phyloP scores from a whole-genome alignment of 768 basidiomycete genomes.

The Daedaleopsis sinensis region DNA sequence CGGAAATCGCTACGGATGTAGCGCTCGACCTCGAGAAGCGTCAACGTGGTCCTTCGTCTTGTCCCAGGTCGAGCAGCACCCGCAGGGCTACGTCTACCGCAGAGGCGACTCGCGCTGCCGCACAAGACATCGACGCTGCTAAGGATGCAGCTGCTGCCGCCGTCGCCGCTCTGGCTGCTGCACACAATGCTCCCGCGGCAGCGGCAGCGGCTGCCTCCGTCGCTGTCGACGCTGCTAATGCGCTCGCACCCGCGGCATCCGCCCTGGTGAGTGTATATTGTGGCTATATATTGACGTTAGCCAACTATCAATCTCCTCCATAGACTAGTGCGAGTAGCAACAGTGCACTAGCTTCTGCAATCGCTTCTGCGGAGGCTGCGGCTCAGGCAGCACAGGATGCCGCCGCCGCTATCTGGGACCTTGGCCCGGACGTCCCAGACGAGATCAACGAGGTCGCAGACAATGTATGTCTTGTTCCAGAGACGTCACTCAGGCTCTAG shows the following conservation, averaged over 20 bases:
- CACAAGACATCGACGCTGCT: not conserved
- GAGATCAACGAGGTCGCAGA: not conserved
- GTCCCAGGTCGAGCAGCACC: not conserved
- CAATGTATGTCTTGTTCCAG: not conserved
- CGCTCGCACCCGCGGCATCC: slow-evolving; percentile 2
- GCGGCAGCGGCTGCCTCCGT: slow-evolving; percentile 1
- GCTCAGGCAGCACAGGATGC: not conserved
- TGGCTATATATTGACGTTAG: not conserved
- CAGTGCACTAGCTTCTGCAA: not conserved
- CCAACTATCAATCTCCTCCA: too few relatives aligned
- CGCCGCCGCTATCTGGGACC: not conserved
- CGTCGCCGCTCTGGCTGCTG: not conserved
- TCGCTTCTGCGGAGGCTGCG: not conserved
- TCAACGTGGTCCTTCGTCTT: not conserved
- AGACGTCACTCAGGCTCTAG: too few relatives aligned
- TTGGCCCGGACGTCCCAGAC: not conserved
- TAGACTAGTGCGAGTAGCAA: not conserved
- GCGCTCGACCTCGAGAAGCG: not conserved
- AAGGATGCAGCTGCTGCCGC: not conserved
- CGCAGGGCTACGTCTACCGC: not conserved
- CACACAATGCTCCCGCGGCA: not conserved
- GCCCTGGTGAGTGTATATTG: not conserved
- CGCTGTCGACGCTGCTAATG: not conserved
- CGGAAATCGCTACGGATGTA: not conserved
- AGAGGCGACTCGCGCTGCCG: not conserved